A percentile compares a stretch with the other conserved stretches of the same genome.
These are phyloP conservation scores for Geosmithia putterillii DNA, from an alignment of 2,329 filamentous ascomycete species.

Conservation along the genomic window DNA sequence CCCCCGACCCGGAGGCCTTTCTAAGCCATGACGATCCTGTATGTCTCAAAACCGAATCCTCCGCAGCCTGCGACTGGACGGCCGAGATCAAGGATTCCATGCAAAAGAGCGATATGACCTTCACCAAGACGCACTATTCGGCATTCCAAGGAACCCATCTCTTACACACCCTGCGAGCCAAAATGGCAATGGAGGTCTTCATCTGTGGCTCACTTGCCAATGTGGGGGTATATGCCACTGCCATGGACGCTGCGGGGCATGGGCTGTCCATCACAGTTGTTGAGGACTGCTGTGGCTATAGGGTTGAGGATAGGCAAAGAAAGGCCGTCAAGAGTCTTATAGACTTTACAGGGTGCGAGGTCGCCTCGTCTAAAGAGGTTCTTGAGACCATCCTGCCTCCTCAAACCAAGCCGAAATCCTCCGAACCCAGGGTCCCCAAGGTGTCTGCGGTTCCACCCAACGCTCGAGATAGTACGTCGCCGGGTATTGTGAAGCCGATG, in stretches of 20 bases:
- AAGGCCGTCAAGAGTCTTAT: slow-evolving; percentile 59
- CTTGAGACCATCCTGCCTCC: slow-evolving; percentile 17
- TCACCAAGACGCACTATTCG: slow-evolving; percentile 74
- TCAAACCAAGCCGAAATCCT: neutral
- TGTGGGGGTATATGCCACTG: slow-evolving; percentile 80
- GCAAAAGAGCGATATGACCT: slow-evolving; percentile 34
- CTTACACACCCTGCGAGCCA: slow-evolving; percentile 66
- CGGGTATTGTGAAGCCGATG: slow-evolving; percentile 18
- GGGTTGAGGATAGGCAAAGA: slow-evolving; percentile 55
- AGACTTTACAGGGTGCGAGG: slow-evolving; percentile 61
- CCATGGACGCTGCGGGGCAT: slow-evolving; percentile 78
- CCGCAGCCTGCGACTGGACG: slow-evolving; percentile 32
- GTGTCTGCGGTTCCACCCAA: neutral
- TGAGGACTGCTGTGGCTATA: slow-evolving; percentile 79
- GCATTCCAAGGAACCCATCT: slow-evolving; percentile 68
- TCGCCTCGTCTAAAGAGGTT: slow-evolving; percentile 48
- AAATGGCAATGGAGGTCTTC: slow-evolving; percentile 79
- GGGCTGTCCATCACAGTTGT: slow-evolving; percentile 79
- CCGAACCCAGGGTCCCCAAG: slow-evolving; percentile 4
- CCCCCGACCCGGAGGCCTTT: slow-evolving; percentile 29
- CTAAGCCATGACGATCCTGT: slow-evolving; percentile 26
- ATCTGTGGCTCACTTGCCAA: slow-evolving; percentile 82
- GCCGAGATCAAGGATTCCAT: slow-evolving; percentile 25
- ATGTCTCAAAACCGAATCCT: slow-evolving; percentile 28
- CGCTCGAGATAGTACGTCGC: slow-evolving; percentile 8